Conservation (phyloP, 1,284 basidiomycete genomes). For the Rhizoctonia solani region DNA sequence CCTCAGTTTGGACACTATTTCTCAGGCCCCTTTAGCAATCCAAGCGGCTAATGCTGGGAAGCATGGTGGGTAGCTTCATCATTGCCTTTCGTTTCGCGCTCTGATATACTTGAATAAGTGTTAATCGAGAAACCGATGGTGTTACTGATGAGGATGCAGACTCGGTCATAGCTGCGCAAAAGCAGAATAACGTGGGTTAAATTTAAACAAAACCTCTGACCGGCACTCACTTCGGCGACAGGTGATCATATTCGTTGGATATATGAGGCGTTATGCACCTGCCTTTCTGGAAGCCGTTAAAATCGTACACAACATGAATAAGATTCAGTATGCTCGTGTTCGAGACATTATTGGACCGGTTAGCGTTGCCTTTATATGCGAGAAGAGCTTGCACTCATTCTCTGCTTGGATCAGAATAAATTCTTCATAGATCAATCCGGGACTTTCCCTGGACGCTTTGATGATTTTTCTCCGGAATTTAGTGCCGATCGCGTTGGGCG, state of each 20-base stretch:
- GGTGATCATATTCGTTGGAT: constrained; percentile 47
- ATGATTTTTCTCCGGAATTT: constrained; percentile 43
- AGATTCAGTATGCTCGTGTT: constrained; percentile 47
- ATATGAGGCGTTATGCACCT: constrained; percentile 49
- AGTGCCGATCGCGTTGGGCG: constrained; percentile 36
- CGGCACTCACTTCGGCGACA: background rate
- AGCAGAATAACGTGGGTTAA: constrained; percentile 38
- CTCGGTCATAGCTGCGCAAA: constrained; percentile 42
- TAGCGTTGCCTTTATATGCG: constrained; percentile 24
- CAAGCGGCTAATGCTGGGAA: constrained; percentile 37
- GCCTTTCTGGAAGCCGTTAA: constrained; percentile 47
- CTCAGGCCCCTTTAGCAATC: constrained; percentile 24
- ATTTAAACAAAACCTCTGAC: no score
- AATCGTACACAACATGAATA: constrained; percentile 42
- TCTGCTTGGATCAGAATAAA: constrained; percentile 44
- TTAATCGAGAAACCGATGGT: constrained; percentile 49
- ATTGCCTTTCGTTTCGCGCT: constrained; percentile 37
- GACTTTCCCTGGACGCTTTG: constrained; percentile 43
- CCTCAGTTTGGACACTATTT: background rate
- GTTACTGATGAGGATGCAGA: constrained; percentile 43
- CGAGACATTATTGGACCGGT: constrained; percentile 51
- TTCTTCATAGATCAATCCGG: constrained; percentile 48
- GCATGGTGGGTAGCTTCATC: constrained; percentile 26
- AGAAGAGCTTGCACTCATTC: no score
- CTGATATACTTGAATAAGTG: constrained; percentile 43